A percentile compares a stretch with the other conserved stretches of the same genome.
These are phyloP conservation scores for Candida corydali DNA, from an alignment of 805 yeast species.

Conservation along the genomic window DNA sequence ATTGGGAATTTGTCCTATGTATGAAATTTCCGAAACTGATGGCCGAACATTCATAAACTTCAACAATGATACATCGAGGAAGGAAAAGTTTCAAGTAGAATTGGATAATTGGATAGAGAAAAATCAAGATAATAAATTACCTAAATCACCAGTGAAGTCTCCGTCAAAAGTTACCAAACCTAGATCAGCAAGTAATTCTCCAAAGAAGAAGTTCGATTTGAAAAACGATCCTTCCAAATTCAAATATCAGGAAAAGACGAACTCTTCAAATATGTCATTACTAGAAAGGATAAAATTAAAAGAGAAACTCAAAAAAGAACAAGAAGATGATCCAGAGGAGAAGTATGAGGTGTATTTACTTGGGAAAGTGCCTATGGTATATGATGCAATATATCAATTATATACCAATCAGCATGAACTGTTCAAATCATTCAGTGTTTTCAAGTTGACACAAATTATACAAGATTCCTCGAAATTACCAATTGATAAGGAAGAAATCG, in stretches of 20 bases:
- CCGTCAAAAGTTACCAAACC: conserved; percentile 10
- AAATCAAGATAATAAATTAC: conserved; percentile 10
- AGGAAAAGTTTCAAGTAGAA: conserved; percentile 12
- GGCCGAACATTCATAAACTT: conserved; percentile 9
- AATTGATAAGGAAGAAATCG: conserved; percentile 24
- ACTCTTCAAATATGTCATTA: conserved; percentile 25
- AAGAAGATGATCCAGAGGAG: conserved; percentile 17
- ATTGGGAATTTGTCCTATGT: conserved; percentile 16
- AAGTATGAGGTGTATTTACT: conserved; percentile 19
- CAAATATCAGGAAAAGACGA: conserved; percentile 27
- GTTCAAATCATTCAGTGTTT: conserved; percentile 18
- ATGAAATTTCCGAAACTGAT: conserved; percentile 10
- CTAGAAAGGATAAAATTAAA: conserved; percentile 36
- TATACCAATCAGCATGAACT: conserved; percentile 6
- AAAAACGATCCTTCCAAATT: conserved; percentile 34
- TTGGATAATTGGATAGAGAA: conserved; percentile 21
- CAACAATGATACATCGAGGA: conserved; percentile 12
- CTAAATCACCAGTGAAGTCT: conserved; percentile 8
- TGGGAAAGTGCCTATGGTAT: conserved; percentile 27
- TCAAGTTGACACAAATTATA: conserved; percentile 23
- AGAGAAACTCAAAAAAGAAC: conserved; percentile 22
- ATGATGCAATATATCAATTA: conserved; percentile 32
- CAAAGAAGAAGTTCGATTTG: conserved; percentile 14
- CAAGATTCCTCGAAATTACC: conserved; percentile 32
- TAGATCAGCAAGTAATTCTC: conserved; percentile 10